phyloP scores from a whole-genome alignment of 2,329 filamentous ascomycete genomes.

The Xylariales sp. region DNA sequence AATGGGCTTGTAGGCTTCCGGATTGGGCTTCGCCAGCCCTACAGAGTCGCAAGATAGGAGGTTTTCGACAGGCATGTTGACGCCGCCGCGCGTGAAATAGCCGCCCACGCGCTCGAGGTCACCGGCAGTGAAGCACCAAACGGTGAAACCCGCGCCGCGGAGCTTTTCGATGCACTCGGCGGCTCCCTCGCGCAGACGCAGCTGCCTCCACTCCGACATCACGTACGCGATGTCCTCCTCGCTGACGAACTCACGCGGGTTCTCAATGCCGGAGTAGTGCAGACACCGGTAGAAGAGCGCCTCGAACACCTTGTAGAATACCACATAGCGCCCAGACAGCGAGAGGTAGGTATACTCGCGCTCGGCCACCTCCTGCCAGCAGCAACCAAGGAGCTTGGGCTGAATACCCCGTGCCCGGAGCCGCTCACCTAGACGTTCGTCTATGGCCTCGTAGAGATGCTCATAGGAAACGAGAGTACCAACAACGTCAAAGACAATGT shows the following conservation, averaged over 20 bases:
- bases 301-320: slow-evolving; percentile 36
- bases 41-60: slow-evolving; percentile 45
- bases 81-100: slow-evolving; percentile 42
- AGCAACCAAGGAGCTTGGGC: slow-evolving; percentile 36
- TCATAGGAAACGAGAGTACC: slow-evolving; percentile 42
- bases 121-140: slow-evolving; percentile 51
- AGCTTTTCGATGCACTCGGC: slow-evolving; percentile 37
- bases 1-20: slow-evolving; percentile 36
- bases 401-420: slow-evolving; percentile 33
- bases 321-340: slow-evolving; percentile 35
- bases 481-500: neutral
- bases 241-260: slow-evolving; percentile 36
- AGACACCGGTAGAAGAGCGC: slow-evolving; percentile 45
- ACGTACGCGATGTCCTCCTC: slow-evolving; percentile 36
- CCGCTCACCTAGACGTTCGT: slow-evolving; percentile 33
- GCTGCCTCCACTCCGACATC: slow-evolving; percentile 30
- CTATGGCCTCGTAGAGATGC: slow-evolving; percentile 35
- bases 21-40: slow-evolving; percentile 46
- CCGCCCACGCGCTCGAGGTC: slow-evolving; percentile 44
- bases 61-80: slow-evolving; percentile 46
- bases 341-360: slow-evolving; percentile 46
- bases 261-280: slow-evolving; percentile 34
- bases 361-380: slow-evolving; percentile 42
- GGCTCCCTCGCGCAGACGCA: slow-evolving; percentile 32
- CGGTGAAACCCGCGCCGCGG: slow-evolving; percentile 39